phyloP scores from a whole-genome alignment of 495 filamentous ascomycete genomes.

The Aspergillus leporis region DNA sequence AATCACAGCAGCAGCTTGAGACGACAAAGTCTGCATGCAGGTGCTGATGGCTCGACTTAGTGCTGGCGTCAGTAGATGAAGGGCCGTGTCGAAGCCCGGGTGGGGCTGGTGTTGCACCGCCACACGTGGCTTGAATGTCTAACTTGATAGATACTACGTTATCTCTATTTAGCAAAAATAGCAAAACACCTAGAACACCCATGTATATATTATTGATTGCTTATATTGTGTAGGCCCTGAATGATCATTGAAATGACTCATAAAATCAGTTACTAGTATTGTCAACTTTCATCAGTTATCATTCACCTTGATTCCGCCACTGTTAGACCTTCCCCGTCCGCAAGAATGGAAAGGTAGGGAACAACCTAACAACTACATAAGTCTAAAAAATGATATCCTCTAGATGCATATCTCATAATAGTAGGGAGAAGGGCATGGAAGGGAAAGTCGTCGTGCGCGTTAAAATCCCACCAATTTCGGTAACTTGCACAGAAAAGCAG shows the following conservation, averaged over 20 bases:
- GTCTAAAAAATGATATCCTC: slow-evolving; percentile 5
- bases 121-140: slow-evolving; percentile 14
- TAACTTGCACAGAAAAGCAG: slow-evolving; percentile 33
- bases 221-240: neutral
- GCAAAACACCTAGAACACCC: neutral
- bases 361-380: slow-evolving; percentile 7
- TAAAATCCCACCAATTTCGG: slow-evolving; percentile 20
- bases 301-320: no score
- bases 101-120: slow-evolving; percentile 22
- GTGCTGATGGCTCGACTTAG: neutral
- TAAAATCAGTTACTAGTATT: neutral
- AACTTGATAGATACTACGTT: neutral
- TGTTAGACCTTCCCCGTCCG: no score
- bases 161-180: no score
- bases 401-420: slow-evolving; percentile 17
- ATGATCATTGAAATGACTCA: no score
- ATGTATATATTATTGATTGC: neutral
- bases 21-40: slow-evolving; percentile 1
- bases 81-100: slow-evolving; percentile 14
- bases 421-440: slow-evolving; percentile 6
- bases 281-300: no score
- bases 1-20: slow-evolving; percentile 3
- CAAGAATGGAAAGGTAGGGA: neutral
- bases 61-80: neutral
- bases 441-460: neutral